Conservation (phyloP, 164 flowering plant species). For the Nymphaea thermarum region DNA sequence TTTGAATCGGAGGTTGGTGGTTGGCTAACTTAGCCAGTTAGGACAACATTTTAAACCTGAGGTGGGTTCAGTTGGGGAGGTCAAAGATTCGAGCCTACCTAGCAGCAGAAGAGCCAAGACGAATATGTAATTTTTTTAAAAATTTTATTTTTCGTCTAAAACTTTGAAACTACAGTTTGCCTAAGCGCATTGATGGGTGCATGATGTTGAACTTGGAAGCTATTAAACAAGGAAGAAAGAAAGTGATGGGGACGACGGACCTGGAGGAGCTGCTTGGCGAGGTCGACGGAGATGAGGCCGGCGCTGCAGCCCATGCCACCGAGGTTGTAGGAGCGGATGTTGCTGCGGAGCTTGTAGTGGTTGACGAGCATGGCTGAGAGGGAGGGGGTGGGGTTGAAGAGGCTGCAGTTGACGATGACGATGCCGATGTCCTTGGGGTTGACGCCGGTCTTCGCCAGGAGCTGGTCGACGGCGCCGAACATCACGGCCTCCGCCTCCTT, state of each 20-base stretch:
- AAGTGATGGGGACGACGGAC: slow-evolving; percentile 12
- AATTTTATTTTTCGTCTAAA: too few species aligned
- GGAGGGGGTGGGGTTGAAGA: slow-evolving; percentile 55
- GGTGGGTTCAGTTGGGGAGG: too few species aligned
- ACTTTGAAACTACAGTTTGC: too few species aligned
- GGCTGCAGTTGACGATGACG: slow-evolving; percentile 54
- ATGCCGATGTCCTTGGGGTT: slow-evolving; percentile 32
- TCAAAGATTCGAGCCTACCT: too few species aligned
- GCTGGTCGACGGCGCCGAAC: slow-evolving; percentile 46
- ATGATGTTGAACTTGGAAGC: too few species aligned
- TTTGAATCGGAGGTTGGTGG: too few species aligned
- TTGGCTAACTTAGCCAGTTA: too few species aligned
- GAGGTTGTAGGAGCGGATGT: slow-evolving; percentile 48
- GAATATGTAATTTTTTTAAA: too few species aligned
- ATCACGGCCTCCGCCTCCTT: slow-evolving; percentile 53
- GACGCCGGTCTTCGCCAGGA: slow-evolving; percentile 32
- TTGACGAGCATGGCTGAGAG: slow-evolving; percentile 65
- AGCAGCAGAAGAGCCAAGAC: too few species aligned
- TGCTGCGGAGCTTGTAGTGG: slow-evolving; percentile 42
- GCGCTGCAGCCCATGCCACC: slow-evolving; percentile 88
- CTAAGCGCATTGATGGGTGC: too few species aligned
- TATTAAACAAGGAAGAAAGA: too few species aligned
- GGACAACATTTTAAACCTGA: too few species aligned
- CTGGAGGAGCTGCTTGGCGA: slow-evolving; percentile 76
- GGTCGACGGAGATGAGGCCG: slow-evolving; percentile 73